phyloP scores from a whole-genome alignment of 2,329 filamentous ascomycete species.

The Huntiella decipiens region DNA sequence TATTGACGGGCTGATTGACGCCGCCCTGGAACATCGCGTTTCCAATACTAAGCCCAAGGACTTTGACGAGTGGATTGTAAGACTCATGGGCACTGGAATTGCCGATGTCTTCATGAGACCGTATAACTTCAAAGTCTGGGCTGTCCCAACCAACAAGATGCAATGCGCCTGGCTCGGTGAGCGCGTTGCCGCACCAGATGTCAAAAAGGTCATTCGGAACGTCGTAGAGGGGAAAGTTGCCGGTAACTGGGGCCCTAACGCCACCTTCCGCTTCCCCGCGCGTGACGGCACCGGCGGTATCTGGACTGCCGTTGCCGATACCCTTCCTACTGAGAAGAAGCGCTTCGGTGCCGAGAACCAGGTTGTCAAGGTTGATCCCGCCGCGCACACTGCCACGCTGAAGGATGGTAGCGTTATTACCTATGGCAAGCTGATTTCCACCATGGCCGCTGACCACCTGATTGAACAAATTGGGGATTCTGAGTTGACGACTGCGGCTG shows the following conservation, averaged over 20 bases:
- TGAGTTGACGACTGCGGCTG: conserved; percentile 48
- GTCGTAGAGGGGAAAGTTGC: conserved; percentile 91
- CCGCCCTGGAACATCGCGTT: conserved; percentile 63
- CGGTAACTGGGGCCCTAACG: conserved; percentile 95
- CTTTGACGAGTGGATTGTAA: conserved; percentile 96
- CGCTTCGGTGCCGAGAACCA: conserved; percentile 70
- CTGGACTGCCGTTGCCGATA: conserved; percentile 94
- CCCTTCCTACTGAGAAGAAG: conserved; percentile 78
- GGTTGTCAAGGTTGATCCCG: conserved; percentile 73
- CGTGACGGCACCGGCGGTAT: conserved; percentile 92
- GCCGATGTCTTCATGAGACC: conserved; percentile 96
- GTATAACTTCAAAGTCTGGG: conserved; percentile 99
- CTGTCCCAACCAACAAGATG: conserved; percentile 97
- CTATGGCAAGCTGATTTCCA: conserved; percentile 85
- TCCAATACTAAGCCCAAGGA: conserved; percentile 81
- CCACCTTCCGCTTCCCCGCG: conserved; percentile 95
- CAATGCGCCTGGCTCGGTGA: conserved; percentile 97
- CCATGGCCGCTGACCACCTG: conserved; percentile 85
- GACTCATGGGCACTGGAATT: conserved; percentile 75
- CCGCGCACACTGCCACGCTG: conserved; percentile 64
- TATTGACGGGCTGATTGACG: conserved; percentile 90
- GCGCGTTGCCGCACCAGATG: conserved; percentile 88
- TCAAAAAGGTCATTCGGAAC: conserved; percentile 87
- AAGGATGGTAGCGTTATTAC: conserved; percentile 72
- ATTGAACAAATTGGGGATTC: conserved; percentile 75